These are phyloP conservation scores for Hymenochaete sp. DNA, from an alignment of 1,284 basidiomycete genomes.

Conservation along the genomic window DNA sequence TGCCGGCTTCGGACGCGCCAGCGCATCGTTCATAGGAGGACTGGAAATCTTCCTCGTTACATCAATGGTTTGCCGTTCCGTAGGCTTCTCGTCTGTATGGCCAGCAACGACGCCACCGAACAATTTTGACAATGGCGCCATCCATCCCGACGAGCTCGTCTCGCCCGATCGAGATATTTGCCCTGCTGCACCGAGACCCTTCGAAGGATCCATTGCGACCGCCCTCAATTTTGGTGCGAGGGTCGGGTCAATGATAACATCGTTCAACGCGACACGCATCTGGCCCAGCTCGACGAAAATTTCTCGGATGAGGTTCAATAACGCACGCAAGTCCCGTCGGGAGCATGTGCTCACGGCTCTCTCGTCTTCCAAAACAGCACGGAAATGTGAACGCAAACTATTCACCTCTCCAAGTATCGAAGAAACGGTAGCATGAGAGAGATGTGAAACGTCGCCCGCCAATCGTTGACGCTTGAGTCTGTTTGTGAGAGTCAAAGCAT, in stretches of 20 bases:
- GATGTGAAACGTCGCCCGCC: slow-evolving; percentile 78
- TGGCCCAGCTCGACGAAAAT: slow-evolving; percentile 78
- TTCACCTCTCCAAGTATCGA: slow-evolving; percentile 67
- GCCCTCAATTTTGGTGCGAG: slow-evolving; percentile 68
- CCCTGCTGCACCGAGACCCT: slow-evolving; percentile 37
- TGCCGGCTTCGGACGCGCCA: slow-evolving; percentile 22
- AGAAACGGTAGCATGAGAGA: slow-evolving; percentile 79
- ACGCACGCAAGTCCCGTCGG: slow-evolving; percentile 72
- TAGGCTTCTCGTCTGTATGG: slow-evolving; percentile 15
- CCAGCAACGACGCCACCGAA: slow-evolving; percentile 35
- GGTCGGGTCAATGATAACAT: slow-evolving; percentile 82
- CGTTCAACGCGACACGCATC: slow-evolving; percentile 79
- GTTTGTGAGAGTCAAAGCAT: slow-evolving; percentile 81
- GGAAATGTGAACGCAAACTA: slow-evolving; percentile 69
- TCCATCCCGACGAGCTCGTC: slow-evolving; percentile 48
- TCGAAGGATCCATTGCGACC: slow-evolving; percentile 47
- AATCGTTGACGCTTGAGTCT: slow-evolving; percentile 89
- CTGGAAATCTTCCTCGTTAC: slow-evolving; percentile 20
- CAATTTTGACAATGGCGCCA: slow-evolving; percentile 73
- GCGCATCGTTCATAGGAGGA: slow-evolving; percentile 19
- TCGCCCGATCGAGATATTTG: slow-evolving; percentile 22
- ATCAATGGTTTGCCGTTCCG: not conserved
- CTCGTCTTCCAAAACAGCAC: slow-evolving; percentile 63
- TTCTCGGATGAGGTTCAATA: slow-evolving; percentile 85
- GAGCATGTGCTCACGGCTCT: slow-evolving; percentile 56